phyloP scores from a whole-genome alignment of 495 filamentous ascomycete species.

The Podospora australis region DNA sequence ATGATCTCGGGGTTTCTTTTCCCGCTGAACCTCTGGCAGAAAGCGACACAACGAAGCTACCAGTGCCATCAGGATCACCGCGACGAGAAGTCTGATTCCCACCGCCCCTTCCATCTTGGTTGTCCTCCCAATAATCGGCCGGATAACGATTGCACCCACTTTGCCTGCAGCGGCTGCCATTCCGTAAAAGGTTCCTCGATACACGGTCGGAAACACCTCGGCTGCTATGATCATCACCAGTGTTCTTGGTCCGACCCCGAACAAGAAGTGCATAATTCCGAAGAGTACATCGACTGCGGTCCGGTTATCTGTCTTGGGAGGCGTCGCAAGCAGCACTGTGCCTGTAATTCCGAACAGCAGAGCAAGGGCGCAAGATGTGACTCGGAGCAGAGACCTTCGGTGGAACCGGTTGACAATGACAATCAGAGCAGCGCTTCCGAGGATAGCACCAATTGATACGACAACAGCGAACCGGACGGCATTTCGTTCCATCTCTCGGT shows the following conservation, averaged over 20 bases:
- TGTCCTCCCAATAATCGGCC: conserved; percentile 39
- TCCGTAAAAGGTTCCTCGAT: conserved; percentile 52
- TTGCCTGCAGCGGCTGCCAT: conserved; percentile 51
- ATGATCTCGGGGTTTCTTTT: background rate
- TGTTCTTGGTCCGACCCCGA: conserved; percentile 36
- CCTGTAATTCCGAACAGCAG: conserved; percentile 26
- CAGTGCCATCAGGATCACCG: conserved; percentile 2
- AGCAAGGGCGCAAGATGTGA: conserved; percentile 21
- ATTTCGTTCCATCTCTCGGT: conserved; percentile 13
- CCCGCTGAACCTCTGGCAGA: conserved; percentile 10
- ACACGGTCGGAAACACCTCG: conserved; percentile 56
- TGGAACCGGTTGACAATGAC: conserved; percentile 25
- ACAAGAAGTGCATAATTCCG: conserved; percentile 33
- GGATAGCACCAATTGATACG: conserved; percentile 25
- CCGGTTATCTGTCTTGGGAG: background rate
- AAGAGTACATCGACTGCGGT: conserved; percentile 23
- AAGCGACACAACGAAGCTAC: conserved; percentile 5
- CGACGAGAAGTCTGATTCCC: conserved; percentile 10
- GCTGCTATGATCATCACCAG: conserved; percentile 45
- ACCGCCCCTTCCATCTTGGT: background rate
- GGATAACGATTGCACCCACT: conserved; percentile 52
- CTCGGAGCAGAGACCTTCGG: conserved; percentile 21
- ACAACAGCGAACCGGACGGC: conserved; percentile 24
- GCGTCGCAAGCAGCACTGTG: conserved; percentile 13
- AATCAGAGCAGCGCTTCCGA: conserved; percentile 26